These are phyloP conservation scores for Starmerella scarabaei DNA, from an alignment of 805 yeast genomes.

Conservation along the genomic window DNA sequence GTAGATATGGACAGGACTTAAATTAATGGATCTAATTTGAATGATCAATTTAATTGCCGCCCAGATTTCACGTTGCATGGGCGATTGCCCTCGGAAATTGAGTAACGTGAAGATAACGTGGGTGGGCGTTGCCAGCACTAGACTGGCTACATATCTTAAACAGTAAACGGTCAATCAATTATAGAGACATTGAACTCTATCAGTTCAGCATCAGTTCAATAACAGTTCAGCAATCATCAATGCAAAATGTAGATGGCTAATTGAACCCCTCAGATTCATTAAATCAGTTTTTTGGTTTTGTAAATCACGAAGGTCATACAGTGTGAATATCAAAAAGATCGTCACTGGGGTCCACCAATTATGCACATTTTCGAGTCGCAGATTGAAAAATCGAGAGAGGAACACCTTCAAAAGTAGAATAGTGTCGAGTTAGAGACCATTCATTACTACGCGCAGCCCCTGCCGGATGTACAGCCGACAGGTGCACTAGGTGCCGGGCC, in stretches of 20 bases:
- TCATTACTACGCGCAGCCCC: constrained; percentile 19
- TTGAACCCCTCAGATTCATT: constrained; percentile 27
- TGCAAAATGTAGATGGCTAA: neutral
- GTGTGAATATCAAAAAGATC: constrained; percentile 28
- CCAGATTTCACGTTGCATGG: too few relatives aligned
- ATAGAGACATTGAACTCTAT: too few relatives aligned
- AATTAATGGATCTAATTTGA: too few relatives aligned
- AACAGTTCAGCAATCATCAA: neutral
- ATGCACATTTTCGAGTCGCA: neutral
- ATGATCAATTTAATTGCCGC: too few relatives aligned
- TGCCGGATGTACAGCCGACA: constrained; percentile 23
- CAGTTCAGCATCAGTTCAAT: too few relatives aligned
- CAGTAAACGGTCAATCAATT: too few relatives aligned
- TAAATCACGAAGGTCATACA: constrained; percentile 26
- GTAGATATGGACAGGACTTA: too few relatives aligned
- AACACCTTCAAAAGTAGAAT: constrained; percentile 1
- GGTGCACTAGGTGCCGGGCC: constrained; percentile 17
- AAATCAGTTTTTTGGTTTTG: constrained; percentile 27
- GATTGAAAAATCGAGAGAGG: constrained; percentile 8
- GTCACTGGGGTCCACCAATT: constrained; percentile 21
- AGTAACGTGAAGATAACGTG: too few relatives aligned
- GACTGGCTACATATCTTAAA: too few relatives aligned
- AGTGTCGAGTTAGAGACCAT: constrained; percentile 23
- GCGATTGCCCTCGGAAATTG: too few relatives aligned
- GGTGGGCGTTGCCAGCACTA: too few relatives aligned